Evolutionary conservation across 768 basidiomycete species (phyloP).

Genomic region (Auricularia cornea): DNA sequence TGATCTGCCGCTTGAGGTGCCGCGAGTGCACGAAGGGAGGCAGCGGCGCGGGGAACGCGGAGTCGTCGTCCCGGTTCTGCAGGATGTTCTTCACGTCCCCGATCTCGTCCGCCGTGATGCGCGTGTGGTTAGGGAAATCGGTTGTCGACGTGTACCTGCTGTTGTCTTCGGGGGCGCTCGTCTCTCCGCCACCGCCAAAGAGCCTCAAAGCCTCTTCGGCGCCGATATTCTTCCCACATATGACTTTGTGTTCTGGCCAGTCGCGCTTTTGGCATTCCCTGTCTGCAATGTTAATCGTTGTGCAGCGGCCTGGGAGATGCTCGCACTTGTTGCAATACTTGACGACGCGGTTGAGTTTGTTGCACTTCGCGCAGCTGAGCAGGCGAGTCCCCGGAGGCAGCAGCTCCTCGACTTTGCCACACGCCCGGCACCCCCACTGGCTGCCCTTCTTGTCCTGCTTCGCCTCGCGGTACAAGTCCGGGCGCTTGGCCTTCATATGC

Average conservation of each 20-base stretch:
- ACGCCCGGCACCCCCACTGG: not conserved
- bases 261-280: not conserved
- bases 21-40: not conserved
- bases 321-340: not conserved
- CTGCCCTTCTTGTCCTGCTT: not conserved
- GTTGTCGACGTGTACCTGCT: not conserved
- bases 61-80: not conserved
- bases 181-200: not conserved
- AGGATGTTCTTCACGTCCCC: too few relatives aligned
- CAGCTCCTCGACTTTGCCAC: not conserved
- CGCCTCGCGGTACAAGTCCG: not conserved
- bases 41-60: not conserved
- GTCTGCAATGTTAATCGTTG: not conserved
- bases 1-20: not conserved
- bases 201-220: not conserved
- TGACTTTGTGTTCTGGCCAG: not conserved
- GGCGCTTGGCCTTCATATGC: not conserved
- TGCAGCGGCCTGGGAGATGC: not conserved
- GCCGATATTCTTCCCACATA: not conserved
- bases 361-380: not conserved
- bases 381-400: not conserved
- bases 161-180: not conserved
- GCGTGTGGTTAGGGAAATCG: too few relatives aligned
- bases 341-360: not conserved
- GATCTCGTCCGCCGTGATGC: too few relatives aligned